Conservation (phyloP, 2,329 filamentous ascomycete species). For the Cladophialophora chaetospira region DNA sequence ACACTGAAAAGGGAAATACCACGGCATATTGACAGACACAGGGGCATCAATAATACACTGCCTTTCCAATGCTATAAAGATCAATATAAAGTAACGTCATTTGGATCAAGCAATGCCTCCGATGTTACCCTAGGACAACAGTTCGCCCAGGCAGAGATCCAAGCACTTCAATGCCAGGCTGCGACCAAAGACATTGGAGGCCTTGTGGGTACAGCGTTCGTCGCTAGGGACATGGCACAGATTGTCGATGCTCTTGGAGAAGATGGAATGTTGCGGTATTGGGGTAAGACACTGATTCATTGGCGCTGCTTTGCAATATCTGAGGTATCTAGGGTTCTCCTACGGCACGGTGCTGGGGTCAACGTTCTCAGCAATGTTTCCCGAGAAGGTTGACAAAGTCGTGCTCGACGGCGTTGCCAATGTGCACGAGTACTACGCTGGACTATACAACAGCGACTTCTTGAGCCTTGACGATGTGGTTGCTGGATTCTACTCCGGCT, state of each 20-base stretch:
- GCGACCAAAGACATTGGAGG: conserved; percentile 2
- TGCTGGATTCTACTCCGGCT: conserved; percentile 9
- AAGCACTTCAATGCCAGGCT: not conserved
- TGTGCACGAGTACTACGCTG: not conserved
- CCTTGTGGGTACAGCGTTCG: conserved; percentile 45
- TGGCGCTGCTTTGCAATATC: too few relatives aligned
- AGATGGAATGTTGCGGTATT: conserved; percentile 37
- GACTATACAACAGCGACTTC: not conserved
- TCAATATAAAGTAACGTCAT: not conserved
- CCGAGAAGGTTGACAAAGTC: conserved; percentile 19
- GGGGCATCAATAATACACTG: not conserved
- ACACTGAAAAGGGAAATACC: not conserved
- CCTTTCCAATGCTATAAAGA: not conserved
- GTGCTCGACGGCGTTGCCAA: conserved; percentile 15
- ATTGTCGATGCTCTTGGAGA: conserved; percentile 15
- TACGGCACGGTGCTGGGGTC: conserved; percentile 35
- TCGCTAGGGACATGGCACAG: conserved; percentile 45
- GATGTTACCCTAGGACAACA: not conserved
- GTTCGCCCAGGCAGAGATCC: not conserved
- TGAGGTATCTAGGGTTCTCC: conserved; percentile 29
- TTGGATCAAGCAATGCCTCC: not conserved
- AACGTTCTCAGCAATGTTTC: conserved; percentile 33
- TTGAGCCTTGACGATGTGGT: conserved; percentile 4
- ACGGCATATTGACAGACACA: not conserved
- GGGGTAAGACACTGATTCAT: conserved; percentile 29